Percentiles rank a stretch among this genome's conserved stretches.
Evolutionary conservation across 2,329 filamentous ascomycete species (phyloP).

Genomic region (Alternaria sp.): DNA sequence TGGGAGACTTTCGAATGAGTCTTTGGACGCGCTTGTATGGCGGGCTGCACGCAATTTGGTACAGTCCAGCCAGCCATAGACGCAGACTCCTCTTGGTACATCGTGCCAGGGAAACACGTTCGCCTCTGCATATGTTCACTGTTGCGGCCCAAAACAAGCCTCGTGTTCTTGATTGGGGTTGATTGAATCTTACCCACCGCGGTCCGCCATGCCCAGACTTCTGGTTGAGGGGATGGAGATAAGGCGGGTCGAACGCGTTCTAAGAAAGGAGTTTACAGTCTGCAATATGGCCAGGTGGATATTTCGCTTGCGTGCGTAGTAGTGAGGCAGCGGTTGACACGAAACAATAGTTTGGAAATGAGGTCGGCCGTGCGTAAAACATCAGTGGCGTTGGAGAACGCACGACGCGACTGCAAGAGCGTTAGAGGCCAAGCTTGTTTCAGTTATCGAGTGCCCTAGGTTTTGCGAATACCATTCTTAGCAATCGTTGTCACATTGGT

Average conservation of each 20-base stretch:
- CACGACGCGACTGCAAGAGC: slow-evolving; percentile 5
- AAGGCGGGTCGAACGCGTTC: slow-evolving; percentile 11
- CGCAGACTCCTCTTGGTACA: neutral
- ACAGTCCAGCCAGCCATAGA: neutral
- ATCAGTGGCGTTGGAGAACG: slow-evolving; percentile 16
- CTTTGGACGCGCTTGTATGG: neutral
- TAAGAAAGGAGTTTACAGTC: neutral
- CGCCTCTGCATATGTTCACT: slow-evolving; percentile 13
- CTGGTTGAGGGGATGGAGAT: slow-evolving; percentile 2
- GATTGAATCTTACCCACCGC: slow-evolving; percentile 24
- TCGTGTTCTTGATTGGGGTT: slow-evolving; percentile 29
- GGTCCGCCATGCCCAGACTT: slow-evolving; percentile 20
- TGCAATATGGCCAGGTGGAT: neutral
- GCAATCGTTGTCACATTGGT: neutral
- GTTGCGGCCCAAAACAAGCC: slow-evolving; percentile 1
- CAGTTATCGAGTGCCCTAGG: slow-evolving; percentile 16
- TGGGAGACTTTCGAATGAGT: neutral
- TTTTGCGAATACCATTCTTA: slow-evolving; percentile 1
- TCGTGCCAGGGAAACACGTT: neutral
- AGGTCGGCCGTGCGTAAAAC: slow-evolving; percentile 6
- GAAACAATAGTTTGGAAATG: slow-evolving; percentile 32
- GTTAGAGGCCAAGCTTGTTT: slow-evolving; percentile 15
- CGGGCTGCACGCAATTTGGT: neutral
- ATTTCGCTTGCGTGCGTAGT: neutral
- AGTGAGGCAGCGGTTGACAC: slow-evolving; percentile 8